These are phyloP conservation scores for Ziziphus jujuba DNA, from an alignment of 306 rosid genomes.

Conservation along the genomic window DNA sequence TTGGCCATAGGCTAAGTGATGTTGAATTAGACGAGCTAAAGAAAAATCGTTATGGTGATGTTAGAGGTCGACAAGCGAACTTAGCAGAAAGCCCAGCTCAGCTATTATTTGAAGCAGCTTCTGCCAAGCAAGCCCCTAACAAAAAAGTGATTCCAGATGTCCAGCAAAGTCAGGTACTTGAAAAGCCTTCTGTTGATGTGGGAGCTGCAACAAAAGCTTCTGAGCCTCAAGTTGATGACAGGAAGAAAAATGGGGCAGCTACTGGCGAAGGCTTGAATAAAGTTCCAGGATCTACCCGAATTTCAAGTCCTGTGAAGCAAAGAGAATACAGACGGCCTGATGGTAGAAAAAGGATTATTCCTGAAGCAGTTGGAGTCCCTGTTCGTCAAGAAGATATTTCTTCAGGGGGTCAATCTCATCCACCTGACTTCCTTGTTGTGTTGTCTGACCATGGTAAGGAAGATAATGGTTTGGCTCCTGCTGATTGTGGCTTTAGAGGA, in stretches of 20 bases:
- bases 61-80: slow-evolving; percentile 78
- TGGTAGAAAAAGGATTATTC: slow-evolving; percentile 96
- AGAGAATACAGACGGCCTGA: slow-evolving; percentile 96
- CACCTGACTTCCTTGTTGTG: slow-evolving; percentile 58
- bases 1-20: slow-evolving; percentile 80
- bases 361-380: slow-evolving; percentile 94
- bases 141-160: slow-evolving; percentile 62
- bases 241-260: slow-evolving; percentile 56
- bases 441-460: slow-evolving; percentile 56
- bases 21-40: slow-evolving; percentile 86
- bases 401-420: slow-evolving; percentile 50
- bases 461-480: slow-evolving; percentile 44
- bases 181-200: slow-evolving; percentile 48
- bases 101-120: slow-evolving; percentile 88
- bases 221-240: slow-evolving; percentile 58
- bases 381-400: slow-evolving; percentile 68
- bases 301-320: slow-evolving; percentile 91
- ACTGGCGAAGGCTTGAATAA: slow-evolving; percentile 56
- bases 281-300: slow-evolving; percentile 52
- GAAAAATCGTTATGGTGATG: slow-evolving; percentile 91
- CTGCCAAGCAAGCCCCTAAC: slow-evolving; percentile 64
- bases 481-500: slow-evolving; percentile 52
- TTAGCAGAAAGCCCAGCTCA: slow-evolving; percentile 96
- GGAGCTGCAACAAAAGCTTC: slow-evolving; percentile 44
- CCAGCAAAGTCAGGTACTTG: slow-evolving; percentile 54